Conservation (phyloP, 2,329 filamentous ascomycete species). For the Chalaropsis ovoidea region DNA sequence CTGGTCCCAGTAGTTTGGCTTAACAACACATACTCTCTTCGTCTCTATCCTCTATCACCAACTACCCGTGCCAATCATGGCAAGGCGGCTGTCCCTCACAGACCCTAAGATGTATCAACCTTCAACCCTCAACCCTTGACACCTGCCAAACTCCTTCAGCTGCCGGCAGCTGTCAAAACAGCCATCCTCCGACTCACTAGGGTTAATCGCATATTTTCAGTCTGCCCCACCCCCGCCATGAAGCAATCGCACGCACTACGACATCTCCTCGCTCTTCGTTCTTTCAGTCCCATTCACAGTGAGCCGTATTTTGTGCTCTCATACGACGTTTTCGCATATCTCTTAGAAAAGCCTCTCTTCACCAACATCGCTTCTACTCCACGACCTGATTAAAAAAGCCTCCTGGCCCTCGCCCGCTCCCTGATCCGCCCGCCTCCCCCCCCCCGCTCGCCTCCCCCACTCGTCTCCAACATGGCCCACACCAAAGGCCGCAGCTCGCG, state of each 20-base stretch:
- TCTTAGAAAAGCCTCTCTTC: neutral
- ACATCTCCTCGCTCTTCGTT: too few species aligned
- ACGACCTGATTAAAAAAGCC: neutral
- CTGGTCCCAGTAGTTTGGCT: too few species aligned
- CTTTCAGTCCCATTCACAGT: neutral
- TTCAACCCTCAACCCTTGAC: too few species aligned
- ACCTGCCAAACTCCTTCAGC: neutral
- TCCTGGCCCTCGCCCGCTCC: neutral
- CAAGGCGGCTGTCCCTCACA: neutral
- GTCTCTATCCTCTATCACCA: neutral
- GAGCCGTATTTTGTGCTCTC: neutral
- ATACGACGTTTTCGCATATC: neutral
- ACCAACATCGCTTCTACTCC: neutral
- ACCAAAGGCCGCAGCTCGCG: conserved; percentile 24
- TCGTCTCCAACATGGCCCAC: conserved; percentile 21
- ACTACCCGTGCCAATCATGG: neutral
- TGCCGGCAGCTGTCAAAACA: neutral
- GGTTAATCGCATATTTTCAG: conserved; percentile 8
- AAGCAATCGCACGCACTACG: neutral
- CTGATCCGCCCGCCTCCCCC: neutral
- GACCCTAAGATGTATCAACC: neutral
- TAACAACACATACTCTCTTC: neutral
- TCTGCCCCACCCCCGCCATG: neutral
- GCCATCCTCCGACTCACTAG: neutral
- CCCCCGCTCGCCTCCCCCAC: neutral